Percentiles rank a stretch among this genome's conserved stretches.
phyloP scores from a whole-genome alignment of 306 rosid genomes.

The Potentilla sterilis region DNA sequence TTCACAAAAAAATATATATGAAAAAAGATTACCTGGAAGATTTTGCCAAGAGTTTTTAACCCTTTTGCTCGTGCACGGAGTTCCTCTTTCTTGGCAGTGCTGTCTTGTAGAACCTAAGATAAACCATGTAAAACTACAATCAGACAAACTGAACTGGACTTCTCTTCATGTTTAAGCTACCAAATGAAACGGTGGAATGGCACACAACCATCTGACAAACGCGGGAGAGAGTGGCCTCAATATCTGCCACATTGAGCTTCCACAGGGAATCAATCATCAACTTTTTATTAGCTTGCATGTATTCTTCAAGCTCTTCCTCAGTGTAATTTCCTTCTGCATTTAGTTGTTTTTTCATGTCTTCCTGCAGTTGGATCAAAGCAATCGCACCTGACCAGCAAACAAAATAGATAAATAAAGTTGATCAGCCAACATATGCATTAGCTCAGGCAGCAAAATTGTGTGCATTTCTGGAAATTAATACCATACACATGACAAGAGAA shows the following conservation, averaged over 20 bases:
- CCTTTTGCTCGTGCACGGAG: constrained; percentile 96
- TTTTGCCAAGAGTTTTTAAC: constrained; percentile 92
- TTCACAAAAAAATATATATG: background rate
- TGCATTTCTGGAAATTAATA: background rate
- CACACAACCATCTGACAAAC: constrained; percentile 89
- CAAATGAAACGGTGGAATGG: constrained; percentile 9
- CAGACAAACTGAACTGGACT: constrained; percentile 12
- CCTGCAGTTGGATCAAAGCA: constrained; percentile 96
- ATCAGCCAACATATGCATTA: constrained; percentile 13
- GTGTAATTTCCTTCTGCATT: constrained; percentile 87
- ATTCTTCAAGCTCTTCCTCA: constrained; percentile 87
- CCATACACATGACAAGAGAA: background rate
- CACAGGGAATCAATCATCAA: constrained; percentile 94
- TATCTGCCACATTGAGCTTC: constrained; percentile 98
- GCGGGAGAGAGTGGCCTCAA: constrained; percentile 95
- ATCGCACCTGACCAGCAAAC: constrained; percentile 70
- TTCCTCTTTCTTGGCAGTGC: constrained; percentile 77
- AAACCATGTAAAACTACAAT: constrained; percentile 33
- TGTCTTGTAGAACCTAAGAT: constrained; percentile 89
- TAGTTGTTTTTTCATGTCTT: constrained; percentile 95
- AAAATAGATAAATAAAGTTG: constrained; percentile 23
- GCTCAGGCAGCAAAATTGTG: background rate
- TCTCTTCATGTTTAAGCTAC: background rate
- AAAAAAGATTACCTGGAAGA: constrained; percentile 68
- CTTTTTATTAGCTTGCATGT: constrained; percentile 81